Conservation (phyloP, 441 rosid species). For the Adansonia madagascariensis region DNA sequence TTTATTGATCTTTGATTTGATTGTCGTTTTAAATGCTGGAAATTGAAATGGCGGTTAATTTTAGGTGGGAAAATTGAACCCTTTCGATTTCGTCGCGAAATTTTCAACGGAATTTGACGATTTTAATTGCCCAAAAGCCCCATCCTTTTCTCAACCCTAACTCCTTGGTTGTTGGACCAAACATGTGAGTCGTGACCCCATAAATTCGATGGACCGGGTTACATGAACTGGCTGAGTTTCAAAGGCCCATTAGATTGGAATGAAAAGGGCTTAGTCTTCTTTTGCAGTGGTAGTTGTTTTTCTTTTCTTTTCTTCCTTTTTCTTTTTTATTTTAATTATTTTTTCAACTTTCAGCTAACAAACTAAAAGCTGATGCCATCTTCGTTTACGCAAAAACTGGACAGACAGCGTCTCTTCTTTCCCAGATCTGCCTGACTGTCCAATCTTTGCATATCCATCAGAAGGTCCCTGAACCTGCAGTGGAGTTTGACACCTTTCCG, state of each 20-base stretch:
- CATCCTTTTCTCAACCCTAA: neutral
- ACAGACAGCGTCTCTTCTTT: conserved; percentile 46
- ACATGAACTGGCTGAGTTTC: neutral
- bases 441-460: conserved; percentile 45
- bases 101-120: neutral
- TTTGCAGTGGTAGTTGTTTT: neutral
- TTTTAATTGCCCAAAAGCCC: neutral
- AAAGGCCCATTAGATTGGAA: neutral
- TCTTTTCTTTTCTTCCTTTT: neutral
- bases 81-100: conserved; percentile 29
- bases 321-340: too few species aligned
- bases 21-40: conserved; percentile 24
- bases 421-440: conserved; percentile 47
- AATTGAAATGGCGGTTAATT: conserved; percentile 33
- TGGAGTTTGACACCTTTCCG: conserved; percentile 44
- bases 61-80: conserved; percentile 42
- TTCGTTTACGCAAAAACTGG: conserved; percentile 48
- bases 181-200: neutral
- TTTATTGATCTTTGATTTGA: conserved; percentile 6
- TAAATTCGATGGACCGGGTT: neutral
- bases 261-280: neutral
- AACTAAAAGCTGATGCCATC: conserved; percentile 45
- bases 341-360: conserved; percentile 41
- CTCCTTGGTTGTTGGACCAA: neutral
- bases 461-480: conserved; percentile 45